These are phyloP conservation scores for Cutaneotrichosporon cyanovorans DNA, from an alignment of 1,284 basidiomycete genomes.

Conservation along the genomic window DNA sequence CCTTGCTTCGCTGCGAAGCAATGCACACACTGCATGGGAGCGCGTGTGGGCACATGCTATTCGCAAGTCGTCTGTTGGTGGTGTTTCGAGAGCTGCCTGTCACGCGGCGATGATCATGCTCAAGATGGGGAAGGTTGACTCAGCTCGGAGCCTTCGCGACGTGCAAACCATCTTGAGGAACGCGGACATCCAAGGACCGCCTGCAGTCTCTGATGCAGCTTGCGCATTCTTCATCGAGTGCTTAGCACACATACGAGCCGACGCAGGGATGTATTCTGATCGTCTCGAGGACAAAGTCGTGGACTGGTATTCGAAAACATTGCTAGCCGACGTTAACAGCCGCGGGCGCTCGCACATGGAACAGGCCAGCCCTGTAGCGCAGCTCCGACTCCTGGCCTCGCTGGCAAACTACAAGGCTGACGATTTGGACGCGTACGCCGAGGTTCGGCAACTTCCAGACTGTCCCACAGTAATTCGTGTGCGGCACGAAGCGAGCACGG, in stretches of 20 bases:
- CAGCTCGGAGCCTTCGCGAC: conserved; percentile 56
- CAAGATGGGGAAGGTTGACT: conserved; percentile 49
- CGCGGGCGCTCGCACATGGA: conserved; percentile 48
- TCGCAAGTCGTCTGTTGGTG: conserved; percentile 59
- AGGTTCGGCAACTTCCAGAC: conserved; percentile 52
- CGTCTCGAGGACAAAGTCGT: conserved; percentile 75
- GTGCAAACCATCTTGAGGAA: conserved; percentile 69
- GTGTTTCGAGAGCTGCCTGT: conserved; percentile 68
- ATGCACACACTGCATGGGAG: conserved; percentile 54
- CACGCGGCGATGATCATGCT: conserved; percentile 59
- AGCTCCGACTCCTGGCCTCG: conserved; percentile 57
- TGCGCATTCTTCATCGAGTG: conserved; percentile 67
- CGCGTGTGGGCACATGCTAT: conserved; percentile 72
- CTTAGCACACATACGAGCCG: conserved; percentile 61
- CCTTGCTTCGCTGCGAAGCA: background rate
- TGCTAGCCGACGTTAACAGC: conserved; percentile 48
- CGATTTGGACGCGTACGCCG: conserved; percentile 10
- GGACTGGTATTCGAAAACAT: conserved; percentile 58
- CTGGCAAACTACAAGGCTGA: conserved; percentile 51
- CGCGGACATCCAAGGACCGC: conserved; percentile 77
- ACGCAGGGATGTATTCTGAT: conserved; percentile 70
- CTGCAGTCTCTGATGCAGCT: conserved; percentile 74
- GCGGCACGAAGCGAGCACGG: conserved; percentile 54
- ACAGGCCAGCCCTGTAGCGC: conserved; percentile 52
- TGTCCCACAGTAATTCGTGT: conserved; percentile 58